Base-by-base conservation (phyloP, 1,284 basidiomycete species). In the Hemileia vastatrix region DNA sequence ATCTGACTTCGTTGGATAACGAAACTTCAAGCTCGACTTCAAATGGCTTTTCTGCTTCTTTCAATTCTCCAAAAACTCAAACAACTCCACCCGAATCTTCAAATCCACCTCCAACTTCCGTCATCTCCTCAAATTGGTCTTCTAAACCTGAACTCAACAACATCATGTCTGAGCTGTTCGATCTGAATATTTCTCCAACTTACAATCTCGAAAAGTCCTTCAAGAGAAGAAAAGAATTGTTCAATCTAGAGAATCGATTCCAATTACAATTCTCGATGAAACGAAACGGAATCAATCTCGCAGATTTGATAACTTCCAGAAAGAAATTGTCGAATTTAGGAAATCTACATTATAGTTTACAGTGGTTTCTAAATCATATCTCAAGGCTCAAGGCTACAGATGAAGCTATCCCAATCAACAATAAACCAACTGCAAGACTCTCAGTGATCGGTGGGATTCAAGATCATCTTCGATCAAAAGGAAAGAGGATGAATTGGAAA, bases 291-390 rank as follows among this genome's bases (percentile, higher is more conserved):
- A 77, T 94, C 18, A 73, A 77, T 9, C 83, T 83, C 68, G 78
- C 80, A 18, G 85, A 94, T 67, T 80, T 97, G 18, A 82, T 94
- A 55, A 78, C 82, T 13, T 88, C 88, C 1, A 78, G 81, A 36
- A 84, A 88, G 66, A 88, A 87, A 72, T 77, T 96, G 19, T 80
- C 85, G 63, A 83, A 85, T 0, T 77, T 97, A 47, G 87, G 88
- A 8, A 84, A 84, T 67, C 77, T 98, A 44, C 87, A 94, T 73
- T 86, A 85, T 71, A 95, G 89, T 74, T 81, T 93, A n/a, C n/a
- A 71, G 90, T 94, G 74, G 73, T 86, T 78, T 33, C 1, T n/a
- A n/a, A 8, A 24, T 19, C 53, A 62, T 55, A 56, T 6, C 19
- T 56, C 9, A 13, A 32, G 15, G 27, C 44, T 49, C 36, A 27